Conservation (phyloP, 2,329 filamentous ascomycete genomes). For the Sclerotinia borealis region DNA sequence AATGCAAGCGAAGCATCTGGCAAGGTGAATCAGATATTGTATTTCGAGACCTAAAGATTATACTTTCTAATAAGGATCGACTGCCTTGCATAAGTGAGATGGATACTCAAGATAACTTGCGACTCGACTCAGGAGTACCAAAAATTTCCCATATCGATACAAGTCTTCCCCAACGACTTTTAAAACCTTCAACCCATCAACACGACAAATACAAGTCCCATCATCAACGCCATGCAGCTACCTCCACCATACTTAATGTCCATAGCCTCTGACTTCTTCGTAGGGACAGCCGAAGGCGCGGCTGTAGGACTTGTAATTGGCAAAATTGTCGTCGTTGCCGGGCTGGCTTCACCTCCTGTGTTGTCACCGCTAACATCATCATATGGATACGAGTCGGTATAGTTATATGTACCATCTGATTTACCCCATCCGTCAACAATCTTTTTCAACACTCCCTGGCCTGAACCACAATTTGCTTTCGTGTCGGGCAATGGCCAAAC, state of each 20-base stretch:
- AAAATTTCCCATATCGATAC: neutral
- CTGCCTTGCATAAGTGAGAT: neutral
- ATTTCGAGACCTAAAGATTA: neutral
- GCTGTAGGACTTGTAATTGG: neutral
- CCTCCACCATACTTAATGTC: constrained; percentile 1
- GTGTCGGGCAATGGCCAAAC: constrained; percentile 22
- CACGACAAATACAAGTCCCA: constrained; percentile 3
- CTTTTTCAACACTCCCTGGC: constrained; percentile 15
- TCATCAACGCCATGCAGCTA: constrained; percentile 3
- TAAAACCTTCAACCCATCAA: neutral
- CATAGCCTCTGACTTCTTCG: neutral
- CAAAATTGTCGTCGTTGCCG: neutral
- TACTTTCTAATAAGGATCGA: neutral
- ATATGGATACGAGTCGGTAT: constrained; percentile 21
- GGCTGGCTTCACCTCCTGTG: constrained; percentile 10
- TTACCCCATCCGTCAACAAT: constrained; percentile 19
- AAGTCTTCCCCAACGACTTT: no score
- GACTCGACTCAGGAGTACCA: neutral
- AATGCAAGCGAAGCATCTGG: neutral
- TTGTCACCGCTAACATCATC: constrained; percentile 15
- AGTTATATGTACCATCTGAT: constrained; percentile 17
- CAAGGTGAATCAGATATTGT: neutral
- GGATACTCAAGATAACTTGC: neutral
- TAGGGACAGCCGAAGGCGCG: neutral
- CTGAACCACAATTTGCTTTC: constrained; percentile 18